Conservation (phyloP, 2,329 filamentous ascomycete genomes). For the Aspergillus viridinutans region DNA sequence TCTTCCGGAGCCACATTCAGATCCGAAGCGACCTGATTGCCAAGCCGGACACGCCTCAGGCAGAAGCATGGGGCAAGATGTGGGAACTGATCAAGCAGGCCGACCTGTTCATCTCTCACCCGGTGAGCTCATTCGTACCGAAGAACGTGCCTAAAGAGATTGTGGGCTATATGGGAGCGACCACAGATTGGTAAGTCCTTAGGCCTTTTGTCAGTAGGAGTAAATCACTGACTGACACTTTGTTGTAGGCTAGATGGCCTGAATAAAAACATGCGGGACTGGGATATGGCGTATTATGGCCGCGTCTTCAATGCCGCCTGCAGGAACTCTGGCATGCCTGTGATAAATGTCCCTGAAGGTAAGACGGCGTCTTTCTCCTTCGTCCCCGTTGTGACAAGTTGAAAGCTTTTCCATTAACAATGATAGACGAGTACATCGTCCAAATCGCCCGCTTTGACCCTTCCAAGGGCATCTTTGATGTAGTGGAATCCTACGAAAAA, state of each 20-base stretch:
- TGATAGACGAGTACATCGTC: conserved; percentile 64
- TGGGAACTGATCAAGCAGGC: conserved; percentile 67
- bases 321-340: conserved; percentile 52
- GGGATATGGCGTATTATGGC: conserved; percentile 69
- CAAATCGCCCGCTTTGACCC: conserved; percentile 82
- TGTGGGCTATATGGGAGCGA: conserved; percentile 72
- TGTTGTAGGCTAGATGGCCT: conserved; percentile 64
- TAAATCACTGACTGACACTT: conserved; percentile 3
- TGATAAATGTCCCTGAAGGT: conserved; percentile 38
- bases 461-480: conserved; percentile 74
- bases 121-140: conserved; percentile 72
- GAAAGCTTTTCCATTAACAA: conserved; percentile 45
- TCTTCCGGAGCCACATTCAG: conserved; percentile 81
- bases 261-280: conserved; percentile 68
- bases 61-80: conserved; percentile 70
- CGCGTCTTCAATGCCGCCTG: conserved; percentile 65
- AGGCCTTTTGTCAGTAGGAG: not conserved
- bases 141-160: conserved; percentile 60
- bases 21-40: conserved; percentile 70
- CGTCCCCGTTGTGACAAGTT: not conserved
- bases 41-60: conserved; percentile 60
- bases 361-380: not conserved
- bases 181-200: conserved; percentile 65
- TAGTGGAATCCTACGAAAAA: conserved; percentile 70
- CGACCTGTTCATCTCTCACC: conserved; percentile 79